Base-by-base conservation (phyloP, 75 land plant genomes). In the Selaginella moellendorffii region DNA sequence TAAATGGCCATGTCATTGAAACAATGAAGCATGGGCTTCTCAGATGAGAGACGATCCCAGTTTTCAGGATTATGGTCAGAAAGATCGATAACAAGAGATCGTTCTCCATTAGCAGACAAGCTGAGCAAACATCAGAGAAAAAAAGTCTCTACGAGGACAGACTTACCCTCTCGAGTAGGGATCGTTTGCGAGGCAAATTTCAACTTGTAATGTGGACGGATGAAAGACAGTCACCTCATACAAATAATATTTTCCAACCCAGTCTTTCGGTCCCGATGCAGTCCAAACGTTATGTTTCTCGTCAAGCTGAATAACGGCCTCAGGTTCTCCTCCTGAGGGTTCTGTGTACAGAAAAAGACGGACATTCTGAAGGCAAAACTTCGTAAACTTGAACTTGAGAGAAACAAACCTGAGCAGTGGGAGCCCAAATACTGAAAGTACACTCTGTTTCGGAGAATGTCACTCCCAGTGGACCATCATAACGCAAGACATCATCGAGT, bases 101-200 rank as follows among this genome's bases (percentile, higher is more conserved):
- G 74, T 25, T 72, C 81, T 2, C 80, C 95, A 81, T 92, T 79
- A 46, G 83, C 71, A 64, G 97, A 88, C 18, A 88, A 78, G 72
- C 97, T 91, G 63, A 74, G 26, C 52, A 65, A 36, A 67, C 52
- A 73, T 1, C 27, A 65, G 22, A 24, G 2, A 8, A 20, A 8
- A 56, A 9, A 20, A 5, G 2, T 20, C 8, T 56, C 8, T 20
- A 19, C 20, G n/a, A 2, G 60, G 60, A 30, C 29, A 23, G 58
- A 36, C 78, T 30, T 78, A 92, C 97, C 95, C 93, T 68, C 90
- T 82, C 24, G 97, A 85, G 81, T 92, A 92, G 5, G 97, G 97
- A 83, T 92, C 97, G 78, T 77, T 83, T 22, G 75, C 86, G 21
- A 73, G 68, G 54, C 82, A 83, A 18, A 66, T 78, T 60, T 92